These are phyloP conservation scores for Phaeolepiota aurea DNA, from an alignment of 768 basidiomycete species.

Conservation along the genomic window DNA sequence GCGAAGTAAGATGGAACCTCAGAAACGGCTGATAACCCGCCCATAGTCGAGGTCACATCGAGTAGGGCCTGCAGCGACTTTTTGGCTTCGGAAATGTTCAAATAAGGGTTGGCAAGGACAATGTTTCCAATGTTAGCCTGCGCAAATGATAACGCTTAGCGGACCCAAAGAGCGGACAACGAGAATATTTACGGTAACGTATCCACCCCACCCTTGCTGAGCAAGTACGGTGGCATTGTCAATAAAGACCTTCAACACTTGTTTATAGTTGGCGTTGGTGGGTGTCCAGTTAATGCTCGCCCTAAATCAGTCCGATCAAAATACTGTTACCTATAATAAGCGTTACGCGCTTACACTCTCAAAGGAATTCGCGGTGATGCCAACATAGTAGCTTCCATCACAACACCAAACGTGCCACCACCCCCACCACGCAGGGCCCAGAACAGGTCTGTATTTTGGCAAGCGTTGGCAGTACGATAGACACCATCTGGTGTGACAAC, in stretches of 20 bases:
- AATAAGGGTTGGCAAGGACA: constrained; percentile 19
- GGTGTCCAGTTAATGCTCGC: constrained; percentile 9
- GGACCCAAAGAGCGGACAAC: background rate
- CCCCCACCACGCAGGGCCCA: constrained; percentile 36
- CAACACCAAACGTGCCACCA: constrained; percentile 16
- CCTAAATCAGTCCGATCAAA: constrained; percentile 1
- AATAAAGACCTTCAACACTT: constrained; percentile 6
- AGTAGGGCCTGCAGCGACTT: constrained; percentile 17
- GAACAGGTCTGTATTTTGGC: constrained; percentile 33
- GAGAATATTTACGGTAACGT: constrained; percentile 10
- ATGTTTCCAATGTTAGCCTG: constrained; percentile 14
- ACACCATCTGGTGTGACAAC: constrained; percentile 30
- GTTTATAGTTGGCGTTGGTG: constrained; percentile 4
- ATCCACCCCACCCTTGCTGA: constrained; percentile 9
- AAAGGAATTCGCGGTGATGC: constrained; percentile 7
- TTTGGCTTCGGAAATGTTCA: constrained; percentile 14
- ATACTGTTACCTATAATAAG: background rate
- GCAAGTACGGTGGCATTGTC: constrained; percentile 9
- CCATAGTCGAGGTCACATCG: constrained; percentile 10
- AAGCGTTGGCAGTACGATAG: constrained; percentile 23
- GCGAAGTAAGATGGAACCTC: constrained; percentile 8
- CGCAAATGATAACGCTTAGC: background rate
- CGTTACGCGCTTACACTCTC: constrained; percentile 5
- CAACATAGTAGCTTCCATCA: constrained; percentile 9
- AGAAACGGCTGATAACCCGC: constrained; percentile 14